Base-by-base conservation (phyloP, 2,329 filamentous ascomycete genomes). In the Apiospora rasikravindrae region DNA sequence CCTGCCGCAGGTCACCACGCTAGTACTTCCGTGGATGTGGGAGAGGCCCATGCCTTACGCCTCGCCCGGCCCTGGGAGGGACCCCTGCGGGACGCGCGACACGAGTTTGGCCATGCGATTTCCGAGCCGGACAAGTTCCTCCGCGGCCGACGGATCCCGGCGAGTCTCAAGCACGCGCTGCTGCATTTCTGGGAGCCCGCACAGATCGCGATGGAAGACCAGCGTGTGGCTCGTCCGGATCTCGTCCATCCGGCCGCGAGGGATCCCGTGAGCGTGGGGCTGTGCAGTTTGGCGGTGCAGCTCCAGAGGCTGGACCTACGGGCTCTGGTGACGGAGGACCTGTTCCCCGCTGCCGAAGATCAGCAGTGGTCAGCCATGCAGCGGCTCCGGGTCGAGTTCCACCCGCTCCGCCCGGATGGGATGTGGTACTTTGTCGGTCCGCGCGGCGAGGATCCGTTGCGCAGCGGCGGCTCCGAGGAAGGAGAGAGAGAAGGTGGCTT, bases 381-480 rank as follows among this genome's bases (percentile, higher is more conserved):
- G 47, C 75, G 74, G 10, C 72, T 77, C 49, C 72, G 69, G 26
- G 69, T 77, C 67, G 76, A 77, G 70, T 77, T 77, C 53, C 75
- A 75, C 40, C 49, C 71, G 45, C 73, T 73, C 40, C 67, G 75
- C 26, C 72, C 75, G 33, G 76, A 77, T 45, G 76, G 75, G n/a
- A 71, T 69, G 61, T 77, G 76, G 76, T 78, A 77, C 70, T 78
- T 77, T 71, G 74, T 75, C 71, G 76, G 76, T 45, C 76, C 76
- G 13, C 69, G 73, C 42, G 74, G 75, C 57, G 76, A 77, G 72
- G 73, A 77, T 64, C 75, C 74, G 5, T 61, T 61, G 7, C 53
- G 7, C 53, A 61, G 53, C 53, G 70, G 74, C 72, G 71, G 69
- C 64, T 71, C 70, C 24, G 70, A 67, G 45, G 53, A 71, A 16